Base-by-base conservation (phyloP, 768 basidiomycete species). In the Lyophyllum shimeji region DNA sequence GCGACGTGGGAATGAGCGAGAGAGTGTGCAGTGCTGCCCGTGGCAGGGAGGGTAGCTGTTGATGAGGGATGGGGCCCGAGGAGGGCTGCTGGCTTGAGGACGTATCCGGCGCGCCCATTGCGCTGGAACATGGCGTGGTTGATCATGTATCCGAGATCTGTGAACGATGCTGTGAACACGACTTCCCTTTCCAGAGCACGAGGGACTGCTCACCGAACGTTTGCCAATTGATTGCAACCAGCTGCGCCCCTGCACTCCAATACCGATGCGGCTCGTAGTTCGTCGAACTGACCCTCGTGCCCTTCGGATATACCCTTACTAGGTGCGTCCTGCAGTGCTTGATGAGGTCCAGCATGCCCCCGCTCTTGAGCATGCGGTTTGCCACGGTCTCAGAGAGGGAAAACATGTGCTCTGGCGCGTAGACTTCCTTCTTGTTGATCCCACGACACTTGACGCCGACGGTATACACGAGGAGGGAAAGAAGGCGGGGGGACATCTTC, bases 151-250 rank as follows among this genome's bases (percentile, higher is more conserved):
- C 94, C 95, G 50, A 93, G 69, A 70, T 98, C 95, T 93, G 65
- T 23, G 47, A 47, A 42, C 50, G 42, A n/a, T 21, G 47, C 20
- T 20, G 37, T 48, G 42, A 49, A 12, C 8, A 62, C n/a, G n/a
- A 46, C 23, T 6, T 17, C 29, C 18, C 40, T n/a, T 51, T 9
- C 23, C 20, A 23, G 6, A 17, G 15, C 34, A 11, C 7, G 11
- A 17, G 34, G 53, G 40, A 27, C 23, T n/a, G 76, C 85, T 47
- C 64, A 95, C 93, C 94, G 62, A 85, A 87, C 0, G 95, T 98
- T 70, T 99, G 97, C 91, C 95, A 97, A 69, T 99, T 99, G 56
- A 99, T 80, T 3, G 97, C 93, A 0, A 96, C 94, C 27, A 98
- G 71, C 69, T 98, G 96, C 4, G 85, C 83, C 7, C 97, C 97